Percentiles rank a stretch among this genome's conserved stretches.
Evolutionary conservation across 441 rosid species (phyloP).

Genomic region (Erodium texanum): DNA sequence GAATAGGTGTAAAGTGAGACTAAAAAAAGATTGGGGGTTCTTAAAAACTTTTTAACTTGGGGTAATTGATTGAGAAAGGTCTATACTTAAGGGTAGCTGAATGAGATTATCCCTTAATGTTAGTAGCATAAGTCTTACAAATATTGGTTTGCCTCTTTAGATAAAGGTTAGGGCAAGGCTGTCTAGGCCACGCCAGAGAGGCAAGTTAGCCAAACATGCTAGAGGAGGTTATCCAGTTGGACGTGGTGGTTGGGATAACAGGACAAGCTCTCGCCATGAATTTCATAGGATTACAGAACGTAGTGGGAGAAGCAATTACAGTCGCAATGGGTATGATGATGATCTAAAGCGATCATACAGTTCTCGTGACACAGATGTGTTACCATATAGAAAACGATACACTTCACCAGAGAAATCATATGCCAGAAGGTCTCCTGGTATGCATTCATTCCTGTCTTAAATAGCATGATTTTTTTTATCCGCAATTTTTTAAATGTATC

Average conservation of each 20-base stretch:
- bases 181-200: slow-evolving; percentile 3
- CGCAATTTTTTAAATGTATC: too few species aligned
- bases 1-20: too few species aligned
- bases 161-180: slow-evolving; percentile 4
- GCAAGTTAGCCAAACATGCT: neutral
- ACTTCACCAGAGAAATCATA: neutral
- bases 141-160: neutral
- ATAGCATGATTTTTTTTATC: too few species aligned
- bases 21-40: too few species aligned
- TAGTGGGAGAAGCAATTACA: neutral
- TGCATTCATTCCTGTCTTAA: neutral
- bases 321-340: neutral
- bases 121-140: neutral
- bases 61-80: too few species aligned
- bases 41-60: too few species aligned
- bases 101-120: too few species aligned
- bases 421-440: slow-evolving; percentile 1
- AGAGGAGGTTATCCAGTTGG: neutral
- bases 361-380: neutral
- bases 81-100: too few species aligned
- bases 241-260: slow-evolving; percentile 1
- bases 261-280: neutral
- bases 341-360: neutral
- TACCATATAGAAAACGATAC: neutral
- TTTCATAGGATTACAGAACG: neutral